phyloP scores from a whole-genome alignment of 345 rosid species.

The Combretum micranthum region DNA sequence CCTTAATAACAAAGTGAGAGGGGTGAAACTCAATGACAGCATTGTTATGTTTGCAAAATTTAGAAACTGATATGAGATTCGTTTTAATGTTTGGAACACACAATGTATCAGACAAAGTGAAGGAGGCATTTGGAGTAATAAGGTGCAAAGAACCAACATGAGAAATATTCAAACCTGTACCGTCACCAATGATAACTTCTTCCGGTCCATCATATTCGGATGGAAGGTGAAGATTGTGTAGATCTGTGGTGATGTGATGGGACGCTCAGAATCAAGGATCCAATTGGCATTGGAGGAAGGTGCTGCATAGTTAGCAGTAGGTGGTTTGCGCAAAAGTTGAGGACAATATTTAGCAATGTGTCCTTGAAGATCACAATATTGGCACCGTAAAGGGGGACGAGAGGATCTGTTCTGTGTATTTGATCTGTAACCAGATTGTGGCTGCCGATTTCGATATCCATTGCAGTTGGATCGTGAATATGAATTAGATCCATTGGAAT shows the following conservation, averaged over 20 bases:
- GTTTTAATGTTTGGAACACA: background rate
- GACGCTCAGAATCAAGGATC: background rate
- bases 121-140: background rate
- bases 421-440: no score
- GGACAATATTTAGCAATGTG: no score
- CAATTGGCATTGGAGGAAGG: no score
- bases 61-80: background rate
- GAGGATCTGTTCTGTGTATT: no score
- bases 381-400: no score
- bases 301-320: no score
- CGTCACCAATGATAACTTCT: background rate
- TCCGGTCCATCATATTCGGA: background rate
- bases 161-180: background rate
- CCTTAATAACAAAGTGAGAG: background rate
- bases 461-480: no score
- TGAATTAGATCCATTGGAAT: no score
- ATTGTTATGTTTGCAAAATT: background rate
- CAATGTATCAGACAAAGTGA: background rate
- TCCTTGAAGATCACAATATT: no score
- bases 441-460: no score
- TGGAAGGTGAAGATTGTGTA: background rate
- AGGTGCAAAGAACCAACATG: background rate
- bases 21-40: background rate
- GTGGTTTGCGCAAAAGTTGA: no score
- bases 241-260: no score